Percentiles rank a stretch among this genome's conserved stretches.
Evolutionary conservation across 163 green algal species (phyloP).

Genomic region (Trebouxia gelatinosa): DNA sequence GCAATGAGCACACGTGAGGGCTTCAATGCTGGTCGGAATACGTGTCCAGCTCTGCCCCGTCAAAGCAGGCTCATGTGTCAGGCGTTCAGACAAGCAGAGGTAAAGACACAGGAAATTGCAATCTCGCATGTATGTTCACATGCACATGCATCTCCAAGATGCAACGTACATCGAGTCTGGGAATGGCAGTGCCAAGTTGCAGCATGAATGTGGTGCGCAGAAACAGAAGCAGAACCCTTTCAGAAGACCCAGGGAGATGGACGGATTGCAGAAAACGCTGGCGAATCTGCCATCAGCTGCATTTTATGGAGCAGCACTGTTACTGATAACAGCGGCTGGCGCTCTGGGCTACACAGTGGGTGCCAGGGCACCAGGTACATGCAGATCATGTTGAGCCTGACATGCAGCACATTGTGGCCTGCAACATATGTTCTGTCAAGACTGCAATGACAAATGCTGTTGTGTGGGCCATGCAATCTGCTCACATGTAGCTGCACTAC

Average conservation of each 20-base stretch:
- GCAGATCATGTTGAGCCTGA: too few relatives aligned
- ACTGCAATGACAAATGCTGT: too few relatives aligned
- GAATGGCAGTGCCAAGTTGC: too few relatives aligned
- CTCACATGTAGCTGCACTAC: too few relatives aligned
- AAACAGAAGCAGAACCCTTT: constrained; percentile 51
- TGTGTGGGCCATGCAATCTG: too few relatives aligned
- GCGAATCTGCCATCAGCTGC: constrained; percentile 34
- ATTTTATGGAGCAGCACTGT: constrained; percentile 39
- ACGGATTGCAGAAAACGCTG: constrained; percentile 43
- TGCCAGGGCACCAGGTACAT: constrained; percentile 7
- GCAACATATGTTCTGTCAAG: too few relatives aligned
- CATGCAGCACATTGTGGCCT: neutral
- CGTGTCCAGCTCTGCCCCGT: neutral
- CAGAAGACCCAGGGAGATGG: constrained; percentile 38
- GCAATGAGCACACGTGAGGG: neutral
- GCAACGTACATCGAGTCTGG: too few relatives aligned
- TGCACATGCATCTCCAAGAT: too few relatives aligned
- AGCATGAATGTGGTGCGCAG: too few relatives aligned
- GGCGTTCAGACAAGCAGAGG: neutral
- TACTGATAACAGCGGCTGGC: constrained; percentile 37
- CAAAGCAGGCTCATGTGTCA: constrained; percentile 2
- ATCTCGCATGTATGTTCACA: too few relatives aligned
- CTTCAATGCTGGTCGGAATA: neutral
- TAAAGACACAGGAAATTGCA: neutral
- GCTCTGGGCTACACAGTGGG: constrained; percentile 19